phyloP scores from a whole-genome alignment of 495 filamentous ascomycete species.

The Thozetella sp. region DNA sequence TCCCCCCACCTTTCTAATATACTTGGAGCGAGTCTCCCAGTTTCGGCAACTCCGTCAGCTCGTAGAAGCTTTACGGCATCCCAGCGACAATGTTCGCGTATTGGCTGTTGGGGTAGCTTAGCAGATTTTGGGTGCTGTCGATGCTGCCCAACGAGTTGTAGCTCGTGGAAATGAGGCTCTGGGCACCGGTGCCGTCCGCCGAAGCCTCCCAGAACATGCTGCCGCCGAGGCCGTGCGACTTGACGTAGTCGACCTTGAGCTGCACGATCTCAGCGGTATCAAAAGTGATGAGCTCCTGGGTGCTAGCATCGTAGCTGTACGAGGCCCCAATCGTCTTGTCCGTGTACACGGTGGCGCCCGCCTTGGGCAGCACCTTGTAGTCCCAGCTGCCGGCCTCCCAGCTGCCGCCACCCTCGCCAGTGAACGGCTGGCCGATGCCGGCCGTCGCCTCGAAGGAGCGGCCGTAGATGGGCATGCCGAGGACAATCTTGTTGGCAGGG shows the following conservation, averaged over 20 bases:
- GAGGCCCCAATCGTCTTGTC: slow-evolving; percentile 53
- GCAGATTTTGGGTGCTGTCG: slow-evolving; percentile 28
- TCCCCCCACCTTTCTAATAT: not conserved
- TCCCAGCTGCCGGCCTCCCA: slow-evolving; percentile 85
- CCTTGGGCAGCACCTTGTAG: slow-evolving; percentile 61
- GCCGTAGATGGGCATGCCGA: slow-evolving; percentile 84
- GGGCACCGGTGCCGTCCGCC: slow-evolving; percentile 60
- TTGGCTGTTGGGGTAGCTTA: slow-evolving; percentile 36
- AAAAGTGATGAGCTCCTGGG: slow-evolving; percentile 67
- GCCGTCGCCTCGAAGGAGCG: slow-evolving; percentile 69
- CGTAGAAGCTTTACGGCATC: not conserved
- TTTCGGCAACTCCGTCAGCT: not conserved
- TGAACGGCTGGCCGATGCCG: slow-evolving; percentile 66
- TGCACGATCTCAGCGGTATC: slow-evolving; percentile 62
- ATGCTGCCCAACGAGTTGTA: slow-evolving; percentile 31
- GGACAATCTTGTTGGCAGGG: slow-evolving; percentile 62
- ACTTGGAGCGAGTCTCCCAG: not conserved
- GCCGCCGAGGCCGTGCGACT: slow-evolving; percentile 63
- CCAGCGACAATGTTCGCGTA: slow-evolving; percentile 29
- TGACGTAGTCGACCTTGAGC: slow-evolving; percentile 65
- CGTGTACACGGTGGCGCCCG: slow-evolving; percentile 43
- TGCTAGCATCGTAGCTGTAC: slow-evolving; percentile 64
- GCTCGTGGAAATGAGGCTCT: slow-evolving; percentile 62
- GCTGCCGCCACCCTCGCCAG: slow-evolving; percentile 60
- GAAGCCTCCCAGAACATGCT: slow-evolving; percentile 89